phyloP scores from a whole-genome alignment of 1,284 basidiomycete species.

The Puccinia polysora region DNA sequence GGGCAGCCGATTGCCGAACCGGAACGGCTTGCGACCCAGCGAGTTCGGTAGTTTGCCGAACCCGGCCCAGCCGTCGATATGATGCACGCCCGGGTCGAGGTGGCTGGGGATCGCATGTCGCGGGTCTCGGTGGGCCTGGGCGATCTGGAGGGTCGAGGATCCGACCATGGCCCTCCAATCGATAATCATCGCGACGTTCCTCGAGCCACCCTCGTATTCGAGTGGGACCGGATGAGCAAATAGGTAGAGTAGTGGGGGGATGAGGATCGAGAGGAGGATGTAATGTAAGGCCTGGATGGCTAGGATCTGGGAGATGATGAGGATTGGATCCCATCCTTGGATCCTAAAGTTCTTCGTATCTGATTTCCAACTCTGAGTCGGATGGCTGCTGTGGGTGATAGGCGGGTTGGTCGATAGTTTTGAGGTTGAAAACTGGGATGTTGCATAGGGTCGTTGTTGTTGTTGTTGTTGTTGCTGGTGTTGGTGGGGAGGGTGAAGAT shows the following conservation, averaged over 20 bases:
- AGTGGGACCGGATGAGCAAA: conserved; percentile 72
- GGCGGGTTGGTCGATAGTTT: too few species aligned
- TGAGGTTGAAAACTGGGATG: too few species aligned
- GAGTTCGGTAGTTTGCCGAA: conserved; percentile 19
- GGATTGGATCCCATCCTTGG: conserved; percentile 67
- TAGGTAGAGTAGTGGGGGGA: conserved; percentile 71
- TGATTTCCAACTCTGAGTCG: conserved; percentile 19
- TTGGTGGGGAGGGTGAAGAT: too few species aligned
- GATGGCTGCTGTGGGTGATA: too few species aligned
- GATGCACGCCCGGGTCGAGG: conserved; percentile 41
- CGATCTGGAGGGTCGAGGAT: conserved; percentile 65
- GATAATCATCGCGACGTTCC: conserved; percentile 86
- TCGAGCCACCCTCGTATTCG: conserved; percentile 75
- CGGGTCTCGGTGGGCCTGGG: conserved; percentile 46
- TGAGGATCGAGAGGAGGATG: conserved; percentile 71
- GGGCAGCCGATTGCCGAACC: neutral
- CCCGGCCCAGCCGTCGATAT: conserved; percentile 22
- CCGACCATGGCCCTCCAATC: conserved; percentile 95
- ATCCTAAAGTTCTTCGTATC: conserved; percentile 43
- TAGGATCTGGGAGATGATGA: conserved; percentile 77
- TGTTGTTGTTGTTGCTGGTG: too few species aligned
- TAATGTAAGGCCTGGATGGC: conserved; percentile 89
- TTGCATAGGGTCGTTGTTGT: too few species aligned
- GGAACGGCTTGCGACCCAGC: conserved; percentile 6
- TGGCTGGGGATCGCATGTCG: conserved; percentile 58